Conservation (phyloP, 169 alveolate species). For the Eimeria maxima region DNA sequence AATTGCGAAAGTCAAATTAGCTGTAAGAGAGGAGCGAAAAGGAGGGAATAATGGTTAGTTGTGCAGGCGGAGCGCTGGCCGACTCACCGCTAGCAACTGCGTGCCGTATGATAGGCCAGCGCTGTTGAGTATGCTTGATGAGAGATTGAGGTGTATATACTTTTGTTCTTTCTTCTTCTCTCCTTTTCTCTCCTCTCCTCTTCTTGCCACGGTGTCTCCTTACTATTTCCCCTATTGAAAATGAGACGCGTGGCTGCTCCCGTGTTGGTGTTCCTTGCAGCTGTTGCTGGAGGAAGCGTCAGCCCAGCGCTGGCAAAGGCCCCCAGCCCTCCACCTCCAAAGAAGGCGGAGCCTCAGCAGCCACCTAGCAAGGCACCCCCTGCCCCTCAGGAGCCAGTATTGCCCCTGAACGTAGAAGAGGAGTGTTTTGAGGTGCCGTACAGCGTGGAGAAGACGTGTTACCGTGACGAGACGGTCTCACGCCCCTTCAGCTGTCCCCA, state of each 20-base stretch:
- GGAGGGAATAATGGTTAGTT: background rate
- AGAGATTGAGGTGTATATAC: background rate
- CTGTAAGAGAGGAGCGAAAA: background rate
- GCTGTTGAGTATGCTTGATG: background rate
- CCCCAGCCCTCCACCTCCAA: background rate
- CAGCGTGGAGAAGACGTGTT: constrained; percentile 80
- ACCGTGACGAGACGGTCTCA: constrained; percentile 62
- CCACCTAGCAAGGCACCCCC: background rate
- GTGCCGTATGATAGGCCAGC: background rate
- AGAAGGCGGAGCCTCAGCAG: background rate
- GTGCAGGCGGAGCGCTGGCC: background rate
- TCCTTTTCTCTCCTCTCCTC: background rate
- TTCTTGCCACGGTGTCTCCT: background rate
- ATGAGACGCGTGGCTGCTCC: constrained; percentile 41
- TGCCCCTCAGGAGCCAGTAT: background rate
- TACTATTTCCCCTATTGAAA: background rate
- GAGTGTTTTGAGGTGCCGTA: constrained; percentile 81
- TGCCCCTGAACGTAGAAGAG: constrained; percentile 52
- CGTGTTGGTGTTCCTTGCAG: constrained; percentile 8
- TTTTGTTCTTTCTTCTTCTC: background rate
- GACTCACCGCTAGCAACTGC: constrained; percentile 42
- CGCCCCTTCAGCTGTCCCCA: constrained; percentile 79
- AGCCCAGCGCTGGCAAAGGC: background rate
- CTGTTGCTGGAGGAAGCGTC: background rate
- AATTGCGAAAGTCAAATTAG: background rate